A percentile compares a stretch with the other conserved stretches of the same genome.
These are phyloP conservation scores for Phytophthora cactorum DNA, from an alignment of 352 stramenopile species.

Conservation along the genomic window DNA sequence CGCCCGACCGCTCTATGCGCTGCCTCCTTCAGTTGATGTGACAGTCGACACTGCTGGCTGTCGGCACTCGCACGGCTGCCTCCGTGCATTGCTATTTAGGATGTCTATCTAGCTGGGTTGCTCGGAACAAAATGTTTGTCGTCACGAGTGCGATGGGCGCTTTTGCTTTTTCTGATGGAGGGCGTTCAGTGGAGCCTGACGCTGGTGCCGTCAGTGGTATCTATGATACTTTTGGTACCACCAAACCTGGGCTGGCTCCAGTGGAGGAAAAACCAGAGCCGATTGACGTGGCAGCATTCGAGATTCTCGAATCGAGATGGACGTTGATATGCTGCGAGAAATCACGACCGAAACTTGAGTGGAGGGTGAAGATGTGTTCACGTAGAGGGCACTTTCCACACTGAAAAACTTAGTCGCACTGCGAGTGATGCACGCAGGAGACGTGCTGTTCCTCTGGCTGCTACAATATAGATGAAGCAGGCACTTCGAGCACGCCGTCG, in stretches of 20 bases:
- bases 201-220: background rate
- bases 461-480: too few species aligned
- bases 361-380: too few species aligned
- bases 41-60: constrained; percentile 11
- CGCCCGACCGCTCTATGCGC: constrained; percentile 15
- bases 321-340: background rate
- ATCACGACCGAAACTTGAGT: too few species aligned
- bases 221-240: background rate
- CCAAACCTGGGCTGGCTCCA: background rate
- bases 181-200: background rate
- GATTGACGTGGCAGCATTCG: background rate
- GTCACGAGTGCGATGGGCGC: background rate
- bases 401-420: too few species aligned
- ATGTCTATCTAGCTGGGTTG: too few species aligned
- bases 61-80: background rate
- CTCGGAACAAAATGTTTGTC: background rate
- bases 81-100: background rate
- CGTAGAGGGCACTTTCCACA: too few species aligned
- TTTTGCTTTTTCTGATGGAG: background rate
- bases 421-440: too few species aligned
- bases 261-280: background rate
- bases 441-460: too few species aligned
- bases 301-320: background rate
- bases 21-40: constrained; percentile 21
- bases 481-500: too few species aligned